These are phyloP conservation scores for Coemansia sp. DNA, from an alignment of 192 early-diverging fungal genomes.

Conservation along the genomic window DNA sequence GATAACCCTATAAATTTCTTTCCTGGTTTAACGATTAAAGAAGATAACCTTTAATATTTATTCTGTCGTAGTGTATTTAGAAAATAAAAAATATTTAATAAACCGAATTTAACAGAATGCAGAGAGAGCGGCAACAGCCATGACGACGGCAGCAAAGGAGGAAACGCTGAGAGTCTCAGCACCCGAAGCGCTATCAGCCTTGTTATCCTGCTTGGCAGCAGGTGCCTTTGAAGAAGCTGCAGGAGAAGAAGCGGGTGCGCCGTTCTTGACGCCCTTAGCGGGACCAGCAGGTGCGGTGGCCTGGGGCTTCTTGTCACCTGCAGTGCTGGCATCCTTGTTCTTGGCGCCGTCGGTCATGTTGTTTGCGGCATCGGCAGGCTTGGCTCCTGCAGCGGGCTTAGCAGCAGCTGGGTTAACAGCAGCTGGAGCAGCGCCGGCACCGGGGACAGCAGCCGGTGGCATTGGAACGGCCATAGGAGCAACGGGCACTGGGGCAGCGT, in stretches of 20 bases:
- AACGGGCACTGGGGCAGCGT: not conserved
- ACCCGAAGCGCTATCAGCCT: constrained; percentile 8
- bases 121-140: constrained; percentile 34
- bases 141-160: constrained; percentile 25
- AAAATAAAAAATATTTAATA: not conserved
- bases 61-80: not conserved
- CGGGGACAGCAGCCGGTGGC: constrained; percentile 14
- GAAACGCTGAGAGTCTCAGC: constrained; percentile 6
- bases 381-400: not conserved
- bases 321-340: not conserved
- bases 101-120: constrained; percentile 23
- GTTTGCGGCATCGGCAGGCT: constrained; percentile 1
- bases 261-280: constrained; percentile 3
- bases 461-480: constrained; percentile 6
- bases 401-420: constrained; percentile 4
- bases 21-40: too few relatives aligned
- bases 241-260: not conserved
- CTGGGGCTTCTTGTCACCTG: constrained; percentile 6
- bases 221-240: constrained; percentile 12
- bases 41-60: not conserved
- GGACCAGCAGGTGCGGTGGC: not conserved
- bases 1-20: too few relatives aligned
- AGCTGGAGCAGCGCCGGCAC: constrained; percentile 11
- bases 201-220: constrained; percentile 18
- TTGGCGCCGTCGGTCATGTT: constrained; percentile 4